Base-by-base conservation (phyloP, 2,329 filamentous ascomycete genomes). In the Fusarium falciforme region DNA sequence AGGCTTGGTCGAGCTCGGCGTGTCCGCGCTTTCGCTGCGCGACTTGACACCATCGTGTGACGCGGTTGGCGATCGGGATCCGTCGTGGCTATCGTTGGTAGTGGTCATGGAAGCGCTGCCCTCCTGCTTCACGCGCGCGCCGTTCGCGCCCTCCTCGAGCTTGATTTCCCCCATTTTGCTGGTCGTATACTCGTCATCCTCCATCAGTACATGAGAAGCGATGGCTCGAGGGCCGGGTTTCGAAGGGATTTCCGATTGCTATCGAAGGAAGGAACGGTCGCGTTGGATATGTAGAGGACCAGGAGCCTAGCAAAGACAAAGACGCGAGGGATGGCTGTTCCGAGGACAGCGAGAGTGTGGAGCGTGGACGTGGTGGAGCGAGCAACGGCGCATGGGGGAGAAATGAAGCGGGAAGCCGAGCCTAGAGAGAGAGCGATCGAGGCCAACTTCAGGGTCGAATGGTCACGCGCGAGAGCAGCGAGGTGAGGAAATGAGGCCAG, bases 1-100 rank as follows among this genome's bases (percentile, higher is more conserved):
- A 44, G 90, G 88, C 78, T 93, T 90, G 25, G 77, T 79, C 36
- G 84, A 84, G 64, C 86, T 86, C 31, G 85, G 85, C 8, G 86
- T 87, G 57, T 86, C 86, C 54, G 82, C 82, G 80, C 85, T 86
- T 64, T 86, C 86, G 75, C 83, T 86, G 66, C 84, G 84, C 64
- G 84, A 82, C 73, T 89, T 89, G 73, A 79, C 73, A 44, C 83
- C 84, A 72, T 86, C 85, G 64, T 83, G 83, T 61, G 87, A 87
- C 77, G 82, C 72, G 70, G 82, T 86, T 52, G 85, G 81, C 6
- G 85, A 85, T 42, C 73, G 79, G 17, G 75, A 75, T 22, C 77
- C 72, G 61, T 76, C 74, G 16, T 77, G 69, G 42, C 74, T 77
- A 58, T 71, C 72, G 59, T 79, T 79, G 36, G 77, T 75, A n/a